Evolutionary conservation across 2,329 filamentous ascomycete species (phyloP), one percentile per base, ranked within the genome.

Genomic region (Penicillium sp.): DNA sequence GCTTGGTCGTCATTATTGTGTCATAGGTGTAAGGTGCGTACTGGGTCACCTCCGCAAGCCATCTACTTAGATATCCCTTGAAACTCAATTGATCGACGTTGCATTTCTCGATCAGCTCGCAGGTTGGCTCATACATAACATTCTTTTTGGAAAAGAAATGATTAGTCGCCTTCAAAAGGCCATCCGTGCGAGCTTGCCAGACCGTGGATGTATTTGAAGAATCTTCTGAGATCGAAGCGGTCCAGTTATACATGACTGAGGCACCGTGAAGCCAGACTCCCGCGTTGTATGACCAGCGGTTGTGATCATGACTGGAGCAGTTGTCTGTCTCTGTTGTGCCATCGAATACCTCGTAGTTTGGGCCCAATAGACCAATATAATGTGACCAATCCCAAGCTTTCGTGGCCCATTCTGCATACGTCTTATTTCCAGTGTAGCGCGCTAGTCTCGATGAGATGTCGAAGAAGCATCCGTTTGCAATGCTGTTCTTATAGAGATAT

Each of bases 31-130:
- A 78, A 0, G 84, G 81, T 1, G 80, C 83, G 63, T 86, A 68
- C 67, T 82, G 78, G 7, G 78, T 72, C 1, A 82, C 80, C 16
- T 74, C 75, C 1, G 83, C 79, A 67, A 87, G 72, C 83, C 86
- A 91, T 41, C 88, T 85, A 26, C 83, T 74, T 26, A 90, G 77
- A 70, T 90, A 91, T 10, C 86, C 88, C 74, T 91, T 91, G 83
- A 91, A 91, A 44, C 81, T 84, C 64, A 81, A 81, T 74, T 91
- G 87, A 70, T 91, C 88, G 59, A 79, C 79, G 74, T 90, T 83
- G 78, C 89, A 92, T 26, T 76, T 77, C 51, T 75, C 73, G 53
- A 71, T 71, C 7, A 71, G 73, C 74, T 91, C 88, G 74, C 89
- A 92, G 29, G 82, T 81, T 58, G 79, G 78, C 73, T 91, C 88